phyloP scores from a whole-genome alignment of 225 moss, liverwort and hornwort genomes.

The Rhytidiadelphus loreus region DNA sequence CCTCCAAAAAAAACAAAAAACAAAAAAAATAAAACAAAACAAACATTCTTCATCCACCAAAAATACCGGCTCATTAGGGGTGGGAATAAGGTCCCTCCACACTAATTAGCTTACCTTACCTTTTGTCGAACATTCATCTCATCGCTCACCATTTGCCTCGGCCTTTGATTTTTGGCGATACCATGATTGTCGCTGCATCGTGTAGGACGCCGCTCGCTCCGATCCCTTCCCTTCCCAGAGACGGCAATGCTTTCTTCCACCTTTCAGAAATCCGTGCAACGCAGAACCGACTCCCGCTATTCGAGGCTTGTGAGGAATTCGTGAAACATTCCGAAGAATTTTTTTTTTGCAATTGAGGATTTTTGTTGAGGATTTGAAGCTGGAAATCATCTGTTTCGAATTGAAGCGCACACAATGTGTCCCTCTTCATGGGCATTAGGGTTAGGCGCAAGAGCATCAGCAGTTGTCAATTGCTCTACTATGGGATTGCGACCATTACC shows the following conservation, averaged over 20 bases:
- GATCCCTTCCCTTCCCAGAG: not conserved
- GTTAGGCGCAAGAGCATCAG: not conserved
- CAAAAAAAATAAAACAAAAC: too few relatives aligned
- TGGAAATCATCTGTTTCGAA: not conserved
- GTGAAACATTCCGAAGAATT: not conserved
- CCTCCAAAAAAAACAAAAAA: not conserved
- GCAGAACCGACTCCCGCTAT: not conserved
- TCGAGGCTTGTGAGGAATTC: not conserved
- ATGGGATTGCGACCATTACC: not conserved
- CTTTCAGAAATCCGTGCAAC: not conserved
- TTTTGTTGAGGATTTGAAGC: not conserved
- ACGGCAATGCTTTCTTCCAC: not conserved
- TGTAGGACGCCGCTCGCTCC: not conserved
- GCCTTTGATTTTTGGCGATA: not conserved
- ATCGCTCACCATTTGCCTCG: not conserved
- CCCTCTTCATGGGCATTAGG: slow-evolving; percentile 7
- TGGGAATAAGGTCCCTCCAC: not conserved
- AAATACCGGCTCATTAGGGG: too few relatives aligned
- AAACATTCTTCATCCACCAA: not conserved
- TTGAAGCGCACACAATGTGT: slow-evolving; percentile 2
- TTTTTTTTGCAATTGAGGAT: not conserved
- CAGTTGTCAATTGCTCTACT: not conserved
- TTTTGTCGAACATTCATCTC: not conserved
- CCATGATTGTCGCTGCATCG: not conserved
- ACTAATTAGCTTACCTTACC: not conserved